These are phyloP conservation scores for Periglandula ipomoeae DNA, from an alignment of 2,329 filamentous ascomycete genomes.

Conservation along the genomic window DNA sequence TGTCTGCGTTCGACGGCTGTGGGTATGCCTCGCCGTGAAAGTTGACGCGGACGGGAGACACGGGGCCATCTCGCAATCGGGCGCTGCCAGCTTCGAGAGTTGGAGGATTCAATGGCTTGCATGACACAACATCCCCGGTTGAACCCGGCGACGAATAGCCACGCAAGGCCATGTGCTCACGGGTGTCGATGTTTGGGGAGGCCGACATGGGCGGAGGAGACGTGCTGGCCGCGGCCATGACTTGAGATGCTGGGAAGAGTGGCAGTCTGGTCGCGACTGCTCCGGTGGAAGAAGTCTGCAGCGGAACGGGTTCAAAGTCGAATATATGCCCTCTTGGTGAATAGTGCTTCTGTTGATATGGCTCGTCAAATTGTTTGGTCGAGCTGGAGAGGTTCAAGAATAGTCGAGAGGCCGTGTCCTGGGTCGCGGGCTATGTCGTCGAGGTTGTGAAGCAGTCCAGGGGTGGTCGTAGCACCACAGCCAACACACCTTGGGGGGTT, in stretches of 20 bases:
- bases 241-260: constrained; percentile 7
- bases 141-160: constrained; percentile 7
- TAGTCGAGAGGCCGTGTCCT: not conserved
- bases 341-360: not conserved
- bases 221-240: constrained; percentile 26
- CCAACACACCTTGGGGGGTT: not conserved
- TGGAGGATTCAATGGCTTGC: constrained; percentile 29
- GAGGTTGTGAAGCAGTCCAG: not conserved
- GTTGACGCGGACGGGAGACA: constrained; percentile 48
- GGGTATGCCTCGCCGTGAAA: constrained; percentile 44
- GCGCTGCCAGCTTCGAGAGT: constrained; percentile 20
- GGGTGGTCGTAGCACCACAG: not conserved
- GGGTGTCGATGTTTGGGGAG: constrained; percentile 16
- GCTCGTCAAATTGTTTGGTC: not conserved
- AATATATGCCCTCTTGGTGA: not conserved
- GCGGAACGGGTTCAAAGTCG: not conserved
- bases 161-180: constrained; percentile 10
- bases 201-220: constrained; percentile 24
- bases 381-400: not conserved
- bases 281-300: not conserved
- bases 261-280: not conserved
- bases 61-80: constrained; percentile 40
- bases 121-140: constrained; percentile 14
- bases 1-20: constrained; percentile 41
- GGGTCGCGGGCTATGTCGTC: not conserved